Base-by-base conservation (phyloP, 176 grass and related monocot species). In the Zea luxurians region DNA sequence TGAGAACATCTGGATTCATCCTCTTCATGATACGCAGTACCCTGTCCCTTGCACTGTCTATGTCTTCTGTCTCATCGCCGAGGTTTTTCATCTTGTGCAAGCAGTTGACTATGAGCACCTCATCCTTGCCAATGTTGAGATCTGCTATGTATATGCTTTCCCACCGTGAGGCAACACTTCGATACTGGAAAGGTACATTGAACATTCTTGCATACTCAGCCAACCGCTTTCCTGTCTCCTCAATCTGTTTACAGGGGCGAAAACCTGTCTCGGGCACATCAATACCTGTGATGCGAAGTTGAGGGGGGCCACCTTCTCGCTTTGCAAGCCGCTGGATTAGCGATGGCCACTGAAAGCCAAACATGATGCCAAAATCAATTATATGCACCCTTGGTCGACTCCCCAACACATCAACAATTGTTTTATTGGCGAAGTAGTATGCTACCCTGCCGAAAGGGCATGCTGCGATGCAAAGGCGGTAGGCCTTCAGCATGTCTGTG, bases 161-260 rank as follows among this genome's bases (percentile, higher is more conserved):
- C 86, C 83, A 94, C 73, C 80, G 70, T 2, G 83, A 91, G 74
- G 83, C 37, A 21, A 94, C 73, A 10, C 86, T 86, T 37, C 87
- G 80, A 73, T 91, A 94, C 47, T 89, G 60, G 37, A 94, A 86
- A 43, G 48, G 76, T 50, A 94, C 74, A 7, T 85, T 60, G 68
- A 91, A 94, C 81, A 82, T 87, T 64, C 84, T 11, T 80, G 89
- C 92, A 62, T 94, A 94, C 63, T 86, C 73, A 50, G 62, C 86
- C 68, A 94, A 69, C 63, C 83, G 45, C 15, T 74, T 74, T 13
- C 92, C 89, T 16, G 88, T 84, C 68, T 83, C 91, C 41, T 94
- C 86, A 11, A 94, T 83, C 76, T 15, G 66, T 74, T 89, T 79
- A 7, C 61, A 15, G 34, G 88, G 86, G 48, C 58, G 86, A 36